Base-by-base conservation (phyloP, 306 rosid species). In the Gillenia trifoliata region DNA sequence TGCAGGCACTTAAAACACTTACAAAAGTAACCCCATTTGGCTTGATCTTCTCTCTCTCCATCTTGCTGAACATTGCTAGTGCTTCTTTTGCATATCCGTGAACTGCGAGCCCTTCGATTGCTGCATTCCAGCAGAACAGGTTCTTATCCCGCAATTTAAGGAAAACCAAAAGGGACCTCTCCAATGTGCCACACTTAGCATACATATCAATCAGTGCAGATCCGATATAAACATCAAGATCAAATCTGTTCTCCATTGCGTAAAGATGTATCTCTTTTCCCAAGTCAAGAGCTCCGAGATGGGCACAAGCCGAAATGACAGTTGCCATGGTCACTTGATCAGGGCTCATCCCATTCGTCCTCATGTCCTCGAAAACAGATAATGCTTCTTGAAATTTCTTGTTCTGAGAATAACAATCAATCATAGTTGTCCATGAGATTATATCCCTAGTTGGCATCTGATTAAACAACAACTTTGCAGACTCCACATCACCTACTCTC, bases 151-250 rank as follows among this genome's bases (percentile, higher is more conserved):
- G 72, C 80, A 93, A 82, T 70, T 86, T 93, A 80, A 79, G 85
- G 80, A 91, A 91, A 66, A 91, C 89, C 81, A 83, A 79, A 74
- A 91, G 96, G 52, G 96, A 83, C 86, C 60, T 80, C 41, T 93
- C 89, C 75, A 93, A 73, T 77, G 78, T 79, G 84, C 98, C 96
- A 49, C 97, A 91, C 68, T 91, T 89, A 1, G 98, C 93, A 78
- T 93, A 93, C 97, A 89, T 91, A 72, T 93, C 95, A 77, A 93
- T 76, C 73, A 89, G 68, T 28, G 97, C 81, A 66, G 96, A 91
- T 22, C 97, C 97, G 31, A 88, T 75, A 77, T 85, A 93, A 70
- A 89, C 96, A 84, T 93, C 87, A 66, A 88, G 78, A 80, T 86
- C 75, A 84, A 89, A 83, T 62, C 88, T 81, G 52, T 85, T 85